These are phyloP conservation scores for Biancaea sappan DNA, from an alignment of 306 rosid species.

Conservation along the genomic window DNA sequence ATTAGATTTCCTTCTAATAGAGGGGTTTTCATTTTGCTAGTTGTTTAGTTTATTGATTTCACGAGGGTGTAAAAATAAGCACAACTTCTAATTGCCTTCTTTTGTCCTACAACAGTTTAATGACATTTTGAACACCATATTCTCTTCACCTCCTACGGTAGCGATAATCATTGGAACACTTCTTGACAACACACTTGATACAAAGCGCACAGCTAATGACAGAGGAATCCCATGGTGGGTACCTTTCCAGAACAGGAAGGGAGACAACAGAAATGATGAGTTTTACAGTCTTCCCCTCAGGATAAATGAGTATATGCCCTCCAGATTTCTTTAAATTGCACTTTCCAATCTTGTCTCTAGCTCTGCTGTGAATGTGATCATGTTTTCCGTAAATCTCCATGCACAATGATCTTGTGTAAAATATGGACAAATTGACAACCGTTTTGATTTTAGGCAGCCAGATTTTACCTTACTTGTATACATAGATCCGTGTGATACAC, in stretches of 20 bases:
- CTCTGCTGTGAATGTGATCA: neutral
- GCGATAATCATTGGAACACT: slow-evolving; percentile 82
- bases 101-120: slow-evolving; percentile 63
- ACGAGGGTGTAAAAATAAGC: neutral
- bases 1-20: neutral
- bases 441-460: slow-evolving; percentile 26
- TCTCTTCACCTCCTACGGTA: slow-evolving; percentile 86
- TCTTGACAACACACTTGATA: slow-evolving; percentile 81
- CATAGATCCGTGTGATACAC: slow-evolving; percentile 27
- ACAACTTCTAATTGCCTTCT: slow-evolving; percentile 8
- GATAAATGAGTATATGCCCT: slow-evolving; percentile 64
- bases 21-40: neutral
- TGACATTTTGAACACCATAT: slow-evolving; percentile 82
- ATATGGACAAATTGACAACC: slow-evolving; percentile 14
- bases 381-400: neutral
- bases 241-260: slow-evolving; percentile 75
- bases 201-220: slow-evolving; percentile 41
- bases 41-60: neutral
- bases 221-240: slow-evolving; percentile 91
- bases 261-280: slow-evolving; percentile 76
- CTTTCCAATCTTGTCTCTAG: slow-evolving; percentile 3
- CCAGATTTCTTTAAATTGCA: slow-evolving; percentile 50
- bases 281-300: slow-evolving; percentile 73
- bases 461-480: slow-evolving; percentile 35
- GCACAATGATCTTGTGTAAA: slow-evolving; percentile 34